phyloP scores from a whole-genome alignment of 208 protist species.

The Porcisia deanei region DNA sequence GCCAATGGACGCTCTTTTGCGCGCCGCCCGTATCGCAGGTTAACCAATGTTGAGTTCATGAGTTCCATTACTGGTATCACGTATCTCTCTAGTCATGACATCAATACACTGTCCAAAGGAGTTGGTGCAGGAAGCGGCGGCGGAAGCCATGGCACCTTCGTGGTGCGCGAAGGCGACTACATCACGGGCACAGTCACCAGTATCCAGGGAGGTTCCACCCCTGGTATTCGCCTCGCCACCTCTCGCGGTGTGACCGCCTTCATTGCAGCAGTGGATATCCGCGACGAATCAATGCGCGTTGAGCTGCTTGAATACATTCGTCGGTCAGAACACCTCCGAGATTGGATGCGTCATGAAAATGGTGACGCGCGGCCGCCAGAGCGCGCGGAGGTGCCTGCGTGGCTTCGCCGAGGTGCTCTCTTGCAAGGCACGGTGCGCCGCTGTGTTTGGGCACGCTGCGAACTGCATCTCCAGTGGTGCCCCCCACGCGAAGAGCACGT shows the following conservation, averaged over 20 bases:
- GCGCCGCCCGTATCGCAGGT: conserved; percentile 69
- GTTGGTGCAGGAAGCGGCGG: background rate
- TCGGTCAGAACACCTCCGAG: conserved; percentile 28
- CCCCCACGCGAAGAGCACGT: conserved; percentile 36
- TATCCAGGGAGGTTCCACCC: conserved; percentile 42
- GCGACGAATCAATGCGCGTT: conserved; percentile 49
- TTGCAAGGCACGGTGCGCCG: conserved; percentile 71
- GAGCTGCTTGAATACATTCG: conserved; percentile 62
- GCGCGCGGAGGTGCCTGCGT: conserved; percentile 32
- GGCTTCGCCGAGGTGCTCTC: conserved; percentile 63
- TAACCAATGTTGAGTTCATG: conserved; percentile 76
- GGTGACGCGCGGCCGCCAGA: conserved; percentile 1
- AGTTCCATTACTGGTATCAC: conserved; percentile 61
- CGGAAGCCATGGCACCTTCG: conserved; percentile 35
- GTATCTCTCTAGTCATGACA: conserved; percentile 43
- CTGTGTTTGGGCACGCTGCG: conserved; percentile 71
- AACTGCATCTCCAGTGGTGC: conserved; percentile 80
- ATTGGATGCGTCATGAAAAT: conserved; percentile 17
- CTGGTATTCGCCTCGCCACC: conserved; percentile 66
- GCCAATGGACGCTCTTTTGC: conserved; percentile 52
- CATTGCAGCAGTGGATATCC: conserved; percentile 58
- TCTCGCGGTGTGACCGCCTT: conserved; percentile 67
- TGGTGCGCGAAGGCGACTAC: conserved; percentile 73
- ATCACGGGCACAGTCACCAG: conserved; percentile 58
- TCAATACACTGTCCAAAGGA: conserved; percentile 11